A percentile compares a stretch with the other conserved stretches of the same genome.
Conservation (phyloP, 2,329 filamentous ascomycete genomes). For the Penicillium sp. region DNA sequence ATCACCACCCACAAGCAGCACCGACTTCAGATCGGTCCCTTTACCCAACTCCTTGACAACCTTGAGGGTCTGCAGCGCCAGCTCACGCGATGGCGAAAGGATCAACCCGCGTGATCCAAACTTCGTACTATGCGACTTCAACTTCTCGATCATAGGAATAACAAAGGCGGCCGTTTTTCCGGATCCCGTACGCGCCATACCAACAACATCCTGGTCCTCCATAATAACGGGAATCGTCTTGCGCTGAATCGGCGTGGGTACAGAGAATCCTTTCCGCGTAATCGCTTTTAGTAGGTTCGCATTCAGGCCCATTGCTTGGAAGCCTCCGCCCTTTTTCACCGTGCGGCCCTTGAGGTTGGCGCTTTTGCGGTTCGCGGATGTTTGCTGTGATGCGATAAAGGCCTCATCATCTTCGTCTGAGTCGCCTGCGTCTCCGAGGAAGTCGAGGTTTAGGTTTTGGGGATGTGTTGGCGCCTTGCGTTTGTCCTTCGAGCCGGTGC, state of each 20-base stretch:
- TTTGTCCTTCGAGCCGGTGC: slow-evolving; percentile 57
- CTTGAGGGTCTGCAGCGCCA: slow-evolving; percentile 92
- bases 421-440: slow-evolving; percentile 62
- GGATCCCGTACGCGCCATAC: slow-evolving; percentile 98
- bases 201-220: slow-evolving; percentile 92
- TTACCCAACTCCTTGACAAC: slow-evolving; percentile 93
- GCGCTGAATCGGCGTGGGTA: slow-evolving; percentile 95
- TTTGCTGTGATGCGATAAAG: slow-evolving; percentile 88
- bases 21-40: slow-evolving; percentile 89
- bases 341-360: slow-evolving; percentile 81
- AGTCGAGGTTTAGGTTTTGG: slow-evolving; percentile 45
- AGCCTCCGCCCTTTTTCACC: slow-evolving; percentile 94
- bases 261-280: slow-evolving; percentile 88
- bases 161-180: slow-evolving; percentile 99
- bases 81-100: slow-evolving; percentile 88
- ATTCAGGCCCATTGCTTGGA: slow-evolving; percentile 92
- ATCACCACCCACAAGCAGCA: slow-evolving; percentile 91
- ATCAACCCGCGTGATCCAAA: slow-evolving; percentile 87
- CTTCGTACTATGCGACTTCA: slow-evolving; percentile 84
- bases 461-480: slow-evolving; percentile 38
- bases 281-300: slow-evolving; percentile 87
- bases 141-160: slow-evolving; percentile 94
- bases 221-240: slow-evolving; percentile 94
- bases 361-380: slow-evolving; percentile 83
- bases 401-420: slow-evolving; percentile 70